These are phyloP conservation scores for Eucalyptus microcorys DNA, from an alignment of 345 rosid species.

Conservation along the genomic window DNA sequence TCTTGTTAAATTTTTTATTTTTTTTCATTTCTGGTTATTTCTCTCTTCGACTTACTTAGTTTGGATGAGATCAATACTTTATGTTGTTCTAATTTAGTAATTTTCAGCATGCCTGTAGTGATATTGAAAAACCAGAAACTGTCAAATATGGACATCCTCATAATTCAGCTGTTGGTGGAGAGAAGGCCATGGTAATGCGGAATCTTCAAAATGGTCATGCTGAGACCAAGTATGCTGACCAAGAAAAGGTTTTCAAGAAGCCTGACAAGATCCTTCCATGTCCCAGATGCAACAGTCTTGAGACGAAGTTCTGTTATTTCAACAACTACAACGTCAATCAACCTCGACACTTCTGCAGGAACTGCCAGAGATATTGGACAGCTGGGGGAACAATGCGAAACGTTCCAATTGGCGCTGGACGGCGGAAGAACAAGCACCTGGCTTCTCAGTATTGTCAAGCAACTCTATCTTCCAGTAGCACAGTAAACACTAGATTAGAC, in stretches of 20 bases:
- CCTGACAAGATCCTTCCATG: conserved; percentile 69
- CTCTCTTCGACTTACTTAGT: background rate
- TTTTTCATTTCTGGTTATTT: background rate
- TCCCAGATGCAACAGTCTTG: conserved; percentile 70
- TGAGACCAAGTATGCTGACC: conserved; percentile 7
- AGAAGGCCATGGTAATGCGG: background rate
- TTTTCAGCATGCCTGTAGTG: background rate
- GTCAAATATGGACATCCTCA: background rate
- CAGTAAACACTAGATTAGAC: conserved; percentile 24
- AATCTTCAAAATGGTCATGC: conserved; percentile 7
- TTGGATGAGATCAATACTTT: background rate
- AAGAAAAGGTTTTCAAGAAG: conserved; percentile 40
- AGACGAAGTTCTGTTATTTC: conserved; percentile 73
- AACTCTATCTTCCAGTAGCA: conserved; percentile 34
- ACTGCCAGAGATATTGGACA: conserved; percentile 85
- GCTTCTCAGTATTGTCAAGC: conserved; percentile 52
- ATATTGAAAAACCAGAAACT: background rate
- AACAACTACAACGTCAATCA: conserved; percentile 77
- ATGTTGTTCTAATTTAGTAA: background rate
- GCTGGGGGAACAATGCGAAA: conserved; percentile 81
- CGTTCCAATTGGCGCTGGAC: conserved; percentile 72
- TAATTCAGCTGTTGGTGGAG: background rate
- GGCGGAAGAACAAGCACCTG: conserved; percentile 62
- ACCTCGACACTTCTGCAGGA: conserved; percentile 78
- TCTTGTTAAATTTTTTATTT: background rate